Evolutionary conservation across 768 basidiomycete species (phyloP), one percentile per base, ranked within the genome.

Genomic region (Mycena crocata): DNA sequence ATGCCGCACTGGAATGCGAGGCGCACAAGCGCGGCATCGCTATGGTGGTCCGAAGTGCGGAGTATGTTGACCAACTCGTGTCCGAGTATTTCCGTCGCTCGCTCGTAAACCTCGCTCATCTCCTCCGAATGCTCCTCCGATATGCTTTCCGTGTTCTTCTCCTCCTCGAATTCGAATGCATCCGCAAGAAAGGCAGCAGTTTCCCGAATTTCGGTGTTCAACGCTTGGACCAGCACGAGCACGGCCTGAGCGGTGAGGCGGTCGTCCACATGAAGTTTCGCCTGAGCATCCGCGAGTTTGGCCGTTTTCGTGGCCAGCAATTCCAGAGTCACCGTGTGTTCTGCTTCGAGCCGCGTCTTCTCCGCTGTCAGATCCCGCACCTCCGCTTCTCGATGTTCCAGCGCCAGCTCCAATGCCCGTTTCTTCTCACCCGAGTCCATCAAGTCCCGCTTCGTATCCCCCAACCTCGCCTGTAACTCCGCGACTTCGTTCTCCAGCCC

Each of bases 201-300:
- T 69, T 88, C 85, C 34, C 80, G 80, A 32, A 87, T 83, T 63
- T 82, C 82, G 9, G 82, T 73, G 54, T 87, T 85, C n/a, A 89
- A 72, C 19, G 76, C 75, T 50, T 82, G 79, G 17, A 88, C 74
- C 68, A 84, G 80, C 3, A 64, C 72, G 31, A 82, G 75, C 17
- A 87, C 80, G 34, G 64, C 69, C 28, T 70, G 69, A 28, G 59
- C 64, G 9, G 69, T 70, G 35, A 70, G 52, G 10, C 61, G 50
- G 45, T 70, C 69, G 13, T 54, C 49, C 3, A 13, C 40, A 13
- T 2, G 54, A 13, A 62, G 42, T 28, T 37, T 50, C 17, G 56
- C 32, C 30, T 39, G 56, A 17, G 60, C 56, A 21, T 62, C 60
- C 17, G 21, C 50, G 12, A 67, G 66, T 4, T 62, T 50, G n/a